These are phyloP conservation scores for Lachnellula cervina DNA, from an alignment of 2,329 filamentous ascomycete genomes.

Conservation along the genomic window DNA sequence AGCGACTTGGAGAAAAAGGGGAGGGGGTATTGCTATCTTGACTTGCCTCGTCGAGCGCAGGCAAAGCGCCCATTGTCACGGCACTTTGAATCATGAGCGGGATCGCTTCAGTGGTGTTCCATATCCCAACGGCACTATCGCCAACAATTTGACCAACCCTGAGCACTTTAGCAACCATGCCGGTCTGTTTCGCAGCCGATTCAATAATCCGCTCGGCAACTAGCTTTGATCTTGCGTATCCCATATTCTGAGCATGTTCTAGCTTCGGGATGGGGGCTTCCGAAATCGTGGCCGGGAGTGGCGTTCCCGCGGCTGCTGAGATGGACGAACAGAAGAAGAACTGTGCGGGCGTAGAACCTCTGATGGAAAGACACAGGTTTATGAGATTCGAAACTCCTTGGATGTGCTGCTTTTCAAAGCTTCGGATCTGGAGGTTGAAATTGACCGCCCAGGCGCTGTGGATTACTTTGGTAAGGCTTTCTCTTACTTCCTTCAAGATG, in stretches of 20 bases:
- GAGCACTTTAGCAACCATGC: constrained; percentile 34
- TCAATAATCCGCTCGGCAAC: constrained; percentile 43
- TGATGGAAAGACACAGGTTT: constrained; percentile 34
- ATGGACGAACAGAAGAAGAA: constrained; percentile 38
- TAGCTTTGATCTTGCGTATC: constrained; percentile 45
- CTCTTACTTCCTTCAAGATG: constrained; percentile 26
- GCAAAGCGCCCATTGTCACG: constrained; percentile 39
- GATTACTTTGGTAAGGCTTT: constrained; percentile 39
- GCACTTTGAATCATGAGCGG: constrained; percentile 46
- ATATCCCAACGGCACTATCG: constrained; percentile 40
- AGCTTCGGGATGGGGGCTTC: constrained; percentile 32
- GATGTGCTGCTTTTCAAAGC: constrained; percentile 43
- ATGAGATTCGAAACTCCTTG: constrained; percentile 41
- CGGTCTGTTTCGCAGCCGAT: constrained; percentile 28
- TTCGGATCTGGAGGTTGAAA: constrained; percentile 47
- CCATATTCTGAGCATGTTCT: constrained; percentile 39
- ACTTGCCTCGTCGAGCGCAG: constrained; percentile 38
- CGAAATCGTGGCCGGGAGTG: constrained; percentile 24
- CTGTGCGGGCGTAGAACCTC: constrained; percentile 23
- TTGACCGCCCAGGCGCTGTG: constrained; percentile 52
- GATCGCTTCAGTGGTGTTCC: constrained; percentile 48
- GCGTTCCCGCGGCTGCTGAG: constrained; percentile 27
- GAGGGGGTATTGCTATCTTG: not conserved
- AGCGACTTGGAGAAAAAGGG: constrained; percentile 31
- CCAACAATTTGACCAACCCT: constrained; percentile 48